Base-by-base conservation (phyloP, 139 green algal species). In the Edaphochlamys debaryana region DNA sequence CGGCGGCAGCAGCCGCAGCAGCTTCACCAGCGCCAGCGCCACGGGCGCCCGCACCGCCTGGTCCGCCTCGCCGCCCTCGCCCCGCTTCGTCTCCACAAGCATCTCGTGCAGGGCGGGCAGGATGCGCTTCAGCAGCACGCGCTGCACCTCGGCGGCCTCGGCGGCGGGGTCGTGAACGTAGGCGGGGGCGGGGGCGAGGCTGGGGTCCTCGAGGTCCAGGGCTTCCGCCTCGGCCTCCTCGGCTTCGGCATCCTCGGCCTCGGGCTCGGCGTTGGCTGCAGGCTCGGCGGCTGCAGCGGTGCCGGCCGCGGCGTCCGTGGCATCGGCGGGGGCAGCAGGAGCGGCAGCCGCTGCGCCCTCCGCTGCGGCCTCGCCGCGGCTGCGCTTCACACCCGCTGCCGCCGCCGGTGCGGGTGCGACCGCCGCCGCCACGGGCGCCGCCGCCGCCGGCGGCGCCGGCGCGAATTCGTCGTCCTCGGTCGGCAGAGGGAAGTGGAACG, bases 1-100 rank as follows among this genome's bases (percentile, higher is more conserved):
- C 32, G 78, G 56, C 9, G 95, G 95, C 79, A 98, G 91, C 75
- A 95, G 87, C 80, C 90, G 90, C 45, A 97, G 85, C 56, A 98
- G 84, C 87, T 96, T 96, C 32, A 97, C 92, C 15, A 98, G 56
- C 27, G 95, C 95, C 66, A 97, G 76, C 5, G 93, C 95, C 62
- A 98, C 94, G 27, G 93, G 92, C 19, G 93, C 90, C 0, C 95
- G 80, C 40, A 95, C 91, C 1, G 17, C n/a, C 23, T 63, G 23
- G 42, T 63, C 63, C 42, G 32, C 62, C 60, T 74, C 63, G 40
- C 72, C 75, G 64, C 70, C 63, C n/a, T 82, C 76, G 23, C 63
- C 63, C 20, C 63, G 62, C 62, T 66, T 64, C 7, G 34, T 45
- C 62, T 90, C 64, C 7, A 96, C 87, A 67, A 96, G 82, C 64